phyloP scores from a whole-genome alignment of 352 stramenopile species.

The Globisporangium solare region DNA sequence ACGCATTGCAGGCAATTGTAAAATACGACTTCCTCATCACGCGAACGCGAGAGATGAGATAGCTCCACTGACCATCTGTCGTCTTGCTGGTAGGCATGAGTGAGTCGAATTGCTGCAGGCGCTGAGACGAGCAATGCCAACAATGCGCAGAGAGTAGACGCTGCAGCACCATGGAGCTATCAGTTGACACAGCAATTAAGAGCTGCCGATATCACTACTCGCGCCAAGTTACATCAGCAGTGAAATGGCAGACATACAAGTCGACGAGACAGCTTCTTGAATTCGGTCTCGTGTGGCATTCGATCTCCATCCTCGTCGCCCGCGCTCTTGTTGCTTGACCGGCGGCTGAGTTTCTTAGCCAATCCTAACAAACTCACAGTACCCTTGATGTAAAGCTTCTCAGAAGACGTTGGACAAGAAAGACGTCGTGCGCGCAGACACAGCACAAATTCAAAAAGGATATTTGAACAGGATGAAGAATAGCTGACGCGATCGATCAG shows the following conservation, averaged over 20 bases:
- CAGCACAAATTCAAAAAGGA: constrained; percentile 25
- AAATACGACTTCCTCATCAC: too few species aligned
- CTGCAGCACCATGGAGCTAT: constrained; percentile 31
- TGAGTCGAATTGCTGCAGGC: constrained; percentile 38
- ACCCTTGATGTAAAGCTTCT: constrained; percentile 11
- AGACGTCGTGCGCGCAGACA: too few species aligned
- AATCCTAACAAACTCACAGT: constrained; percentile 56
- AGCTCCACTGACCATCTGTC: constrained; percentile 23
- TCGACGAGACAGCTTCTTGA: constrained; percentile 16
- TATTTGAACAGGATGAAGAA: constrained; percentile 79
- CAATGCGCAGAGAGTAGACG: constrained; percentile 24
- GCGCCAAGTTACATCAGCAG: neutral
- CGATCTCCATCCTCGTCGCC: neutral
- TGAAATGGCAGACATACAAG: constrained; percentile 15
- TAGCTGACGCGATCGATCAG: constrained; percentile 45
- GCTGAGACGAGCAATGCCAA: constrained; percentile 37
- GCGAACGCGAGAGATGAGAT: too few species aligned
- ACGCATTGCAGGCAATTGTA: neutral
- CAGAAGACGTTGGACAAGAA: neutral
- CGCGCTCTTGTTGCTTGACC: neutral
- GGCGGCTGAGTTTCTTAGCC: constrained; percentile 33
- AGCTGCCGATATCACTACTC: neutral
- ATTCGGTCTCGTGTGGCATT: neutral
- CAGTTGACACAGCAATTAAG: neutral
- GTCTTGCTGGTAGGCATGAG: constrained; percentile 28